Base-by-base conservation (phyloP, 2,329 filamentous ascomycete species). In the Hypoxylon sp. region DNA sequence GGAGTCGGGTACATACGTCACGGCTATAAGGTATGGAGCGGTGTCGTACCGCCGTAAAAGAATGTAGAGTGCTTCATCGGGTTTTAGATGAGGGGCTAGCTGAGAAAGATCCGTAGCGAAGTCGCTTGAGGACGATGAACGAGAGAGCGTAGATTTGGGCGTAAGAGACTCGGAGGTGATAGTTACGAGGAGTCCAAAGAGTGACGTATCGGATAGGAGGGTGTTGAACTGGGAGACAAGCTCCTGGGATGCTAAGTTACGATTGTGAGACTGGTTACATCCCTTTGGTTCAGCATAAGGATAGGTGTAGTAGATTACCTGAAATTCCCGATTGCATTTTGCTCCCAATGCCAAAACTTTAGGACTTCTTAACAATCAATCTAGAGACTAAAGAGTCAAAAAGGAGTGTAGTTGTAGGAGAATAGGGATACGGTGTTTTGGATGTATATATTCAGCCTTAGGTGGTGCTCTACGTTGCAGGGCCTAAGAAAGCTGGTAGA, bases 291-390 rank as follows among this genome's bases (percentile, higher is more conserved):
- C 10, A 35, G 19, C 35, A 53, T 31, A 14, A 24, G 35, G 47
- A 17, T 53, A 5, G 17, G 17, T 13, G 3, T 24, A 29, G 39
- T 37, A 14, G 8, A 26, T 55, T 84, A 91, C 91, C 91, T 81
- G 90, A 88, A 74, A 94, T 94, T 80, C 92, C 91, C 37, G 92
- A 94, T 84, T 94, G 91, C 92, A 94, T 94, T 60, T 74, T 86
- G 75, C n/a, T 42, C 26, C 31, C 33, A 6, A 19, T 26, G n/a
- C 46, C n/a, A 22, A 31, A 29, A 9, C 24, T 59, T 35, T 33
- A 6, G 14, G 26, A 1, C 11, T 53, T 42, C 4, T 5, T 60
- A 46, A 8, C 29, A 35, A 46, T 31, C 29, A 35, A 31, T 60
- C 14, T 14, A 29, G 33, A 39, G 11, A 6, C 48, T 6, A 52